phyloP scores from a whole-genome alignment of 1,284 basidiomycete species.

The Xerocomus nothofagi region DNA sequence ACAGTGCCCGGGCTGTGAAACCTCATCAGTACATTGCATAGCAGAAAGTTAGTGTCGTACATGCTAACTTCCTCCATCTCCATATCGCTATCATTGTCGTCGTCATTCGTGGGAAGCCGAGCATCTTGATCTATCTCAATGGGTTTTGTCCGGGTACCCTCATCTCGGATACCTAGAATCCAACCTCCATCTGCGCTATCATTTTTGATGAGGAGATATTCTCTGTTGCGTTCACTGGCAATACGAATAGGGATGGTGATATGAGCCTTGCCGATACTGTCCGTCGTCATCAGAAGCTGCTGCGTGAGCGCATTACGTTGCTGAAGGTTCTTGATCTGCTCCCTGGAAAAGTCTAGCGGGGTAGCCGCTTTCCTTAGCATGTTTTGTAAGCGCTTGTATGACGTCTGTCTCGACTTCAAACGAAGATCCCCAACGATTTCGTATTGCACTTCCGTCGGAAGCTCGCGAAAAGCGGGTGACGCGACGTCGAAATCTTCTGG shows the following conservation, averaged over 20 bases:
- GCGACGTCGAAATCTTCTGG: slow-evolving; percentile 91
- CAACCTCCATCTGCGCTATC: slow-evolving; percentile 86
- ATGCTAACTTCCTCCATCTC: slow-evolving; percentile 79
- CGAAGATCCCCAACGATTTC: slow-evolving; percentile 97
- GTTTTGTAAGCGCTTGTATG: slow-evolving; percentile 85
- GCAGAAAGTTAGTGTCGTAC: slow-evolving; percentile 42
- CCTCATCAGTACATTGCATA: slow-evolving; percentile 18
- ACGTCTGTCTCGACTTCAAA: slow-evolving; percentile 91
- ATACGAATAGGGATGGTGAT: slow-evolving; percentile 90
- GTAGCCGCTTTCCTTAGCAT: slow-evolving; percentile 86
- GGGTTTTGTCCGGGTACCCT: slow-evolving; percentile 77
- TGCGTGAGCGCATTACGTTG: slow-evolving; percentile 93
- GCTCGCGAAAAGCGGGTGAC: slow-evolving; percentile 86
- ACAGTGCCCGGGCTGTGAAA: slow-evolving; percentile 35
- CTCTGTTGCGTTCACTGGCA: slow-evolving; percentile 90
- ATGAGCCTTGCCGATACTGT: slow-evolving; percentile 88
- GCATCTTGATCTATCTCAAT: slow-evolving; percentile 77
- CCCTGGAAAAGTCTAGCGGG: slow-evolving; percentile 92
- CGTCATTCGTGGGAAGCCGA: slow-evolving; percentile 31
- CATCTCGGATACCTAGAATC: slow-evolving; percentile 87
- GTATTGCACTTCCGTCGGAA: slow-evolving; percentile 96
- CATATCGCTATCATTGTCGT: slow-evolving; percentile 54
- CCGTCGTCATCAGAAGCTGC: slow-evolving; percentile 91
- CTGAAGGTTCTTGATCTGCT: slow-evolving; percentile 89
- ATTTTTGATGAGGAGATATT: slow-evolving; percentile 94